A percentile compares a stretch with the other conserved stretches of the same genome.
phyloP scores from a whole-genome alignment of 768 basidiomycete genomes.

The Mrakia hoshinonis region DNA sequence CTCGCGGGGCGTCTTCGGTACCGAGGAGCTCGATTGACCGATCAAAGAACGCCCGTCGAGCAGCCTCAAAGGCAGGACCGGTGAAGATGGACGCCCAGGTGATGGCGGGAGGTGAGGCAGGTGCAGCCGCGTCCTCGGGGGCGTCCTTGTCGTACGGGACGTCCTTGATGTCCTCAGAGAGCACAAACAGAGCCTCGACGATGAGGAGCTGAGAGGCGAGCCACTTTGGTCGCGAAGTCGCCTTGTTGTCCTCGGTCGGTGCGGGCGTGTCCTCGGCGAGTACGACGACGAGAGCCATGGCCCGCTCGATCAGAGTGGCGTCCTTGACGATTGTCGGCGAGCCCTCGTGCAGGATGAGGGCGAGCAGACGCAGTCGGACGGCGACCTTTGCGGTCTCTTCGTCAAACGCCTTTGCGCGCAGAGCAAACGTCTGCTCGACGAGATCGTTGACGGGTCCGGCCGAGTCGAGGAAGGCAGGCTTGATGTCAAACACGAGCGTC shows the following conservation, averaged over 20 bases:
- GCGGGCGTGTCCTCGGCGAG: constrained; percentile 28
- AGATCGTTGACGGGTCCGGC: constrained; percentile 57
- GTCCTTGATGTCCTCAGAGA: constrained; percentile 61
- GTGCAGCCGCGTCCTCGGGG: constrained; percentile 46
- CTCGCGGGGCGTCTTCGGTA: constrained; percentile 57
- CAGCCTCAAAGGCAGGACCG: constrained; percentile 57
- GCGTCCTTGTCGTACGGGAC: constrained; percentile 48
- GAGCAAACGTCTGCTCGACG: constrained; percentile 62
- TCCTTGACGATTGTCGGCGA: constrained; percentile 44
- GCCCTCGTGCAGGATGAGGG: constrained; percentile 69
- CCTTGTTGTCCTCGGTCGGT: background rate
- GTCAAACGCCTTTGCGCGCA: constrained; percentile 47
- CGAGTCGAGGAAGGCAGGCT: constrained; percentile 65
- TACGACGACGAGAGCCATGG: constrained; percentile 30
- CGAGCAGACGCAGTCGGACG: constrained; percentile 75
- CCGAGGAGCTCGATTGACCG: constrained; percentile 65
- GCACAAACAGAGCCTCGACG: constrained; percentile 68
- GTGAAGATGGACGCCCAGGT: constrained; percentile 33
- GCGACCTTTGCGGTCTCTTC: constrained; percentile 49
- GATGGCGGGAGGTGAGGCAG: background rate
- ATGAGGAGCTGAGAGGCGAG: constrained; percentile 75
- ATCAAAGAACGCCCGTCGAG: constrained; percentile 61
- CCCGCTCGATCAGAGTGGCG: constrained; percentile 29
- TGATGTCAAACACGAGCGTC: constrained; percentile 79
- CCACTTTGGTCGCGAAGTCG: constrained; percentile 60